Evolutionary conservation across 1,139 yeast species (phyloP).

Genomic region (Hansenula anomala): DNA sequence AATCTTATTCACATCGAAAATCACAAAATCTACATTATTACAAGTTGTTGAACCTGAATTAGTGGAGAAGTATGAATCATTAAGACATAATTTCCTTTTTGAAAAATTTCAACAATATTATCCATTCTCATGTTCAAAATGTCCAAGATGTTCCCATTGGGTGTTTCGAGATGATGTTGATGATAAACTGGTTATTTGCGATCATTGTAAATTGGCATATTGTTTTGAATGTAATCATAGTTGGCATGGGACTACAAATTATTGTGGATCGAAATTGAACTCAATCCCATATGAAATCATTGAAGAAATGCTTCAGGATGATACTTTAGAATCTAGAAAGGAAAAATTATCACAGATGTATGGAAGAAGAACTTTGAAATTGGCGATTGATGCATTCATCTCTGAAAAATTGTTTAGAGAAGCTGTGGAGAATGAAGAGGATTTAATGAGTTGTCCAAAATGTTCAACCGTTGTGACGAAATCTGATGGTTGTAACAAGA

Average conservation of each 20-base stretch:
- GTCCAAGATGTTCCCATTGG: constrained; percentile 50
- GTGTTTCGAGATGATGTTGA: constrained; percentile 45
- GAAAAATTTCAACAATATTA: constrained; percentile 40
- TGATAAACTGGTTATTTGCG: constrained; percentile 50
- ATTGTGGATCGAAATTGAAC: constrained; percentile 35
- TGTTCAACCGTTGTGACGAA: constrained; percentile 53
- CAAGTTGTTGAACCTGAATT: constrained; percentile 28
- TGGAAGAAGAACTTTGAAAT: constrained; percentile 41
- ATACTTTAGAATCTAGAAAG: constrained; percentile 27
- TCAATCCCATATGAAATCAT: constrained; percentile 40
- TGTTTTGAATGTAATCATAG: constrained; percentile 57
- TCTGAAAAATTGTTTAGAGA: constrained; percentile 47
- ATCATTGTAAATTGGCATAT: constrained; percentile 50
- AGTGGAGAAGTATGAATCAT: constrained; percentile 33
- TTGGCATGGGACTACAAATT: constrained; percentile 58
- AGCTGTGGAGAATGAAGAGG: constrained; percentile 36
- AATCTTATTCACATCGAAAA: constrained; percentile 34
- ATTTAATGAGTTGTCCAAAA: constrained; percentile 47
- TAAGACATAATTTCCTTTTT: constrained; percentile 37
- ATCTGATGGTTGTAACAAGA: constrained; percentile 65
- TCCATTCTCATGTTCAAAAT: constrained; percentile 46
- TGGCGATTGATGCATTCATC: constrained; percentile 40
- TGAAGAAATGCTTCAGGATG: constrained; percentile 30
- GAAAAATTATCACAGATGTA: constrained; percentile 39
- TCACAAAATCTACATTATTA: constrained; percentile 31